phyloP scores from a whole-genome alignment of 1,284 basidiomycete species.

The Marasmius sp. region DNA sequence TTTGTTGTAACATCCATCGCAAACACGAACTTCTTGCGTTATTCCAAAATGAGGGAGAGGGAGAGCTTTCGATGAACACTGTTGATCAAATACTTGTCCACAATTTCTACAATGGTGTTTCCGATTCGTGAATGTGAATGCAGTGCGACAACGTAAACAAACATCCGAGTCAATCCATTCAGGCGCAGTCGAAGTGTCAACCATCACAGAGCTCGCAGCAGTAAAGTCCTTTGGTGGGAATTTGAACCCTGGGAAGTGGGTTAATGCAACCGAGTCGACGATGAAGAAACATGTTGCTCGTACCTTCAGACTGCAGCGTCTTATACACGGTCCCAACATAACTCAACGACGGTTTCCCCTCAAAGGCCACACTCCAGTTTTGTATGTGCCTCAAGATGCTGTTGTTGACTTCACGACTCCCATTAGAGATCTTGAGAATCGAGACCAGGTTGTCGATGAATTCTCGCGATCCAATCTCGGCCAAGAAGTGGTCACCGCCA shows the following conservation, averaged over 20 bases:
- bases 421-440: conserved; percentile 69
- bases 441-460: conserved; percentile 93
- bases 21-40: conserved; percentile 90
- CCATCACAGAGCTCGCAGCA: conserved; percentile 75
- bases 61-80: conserved; percentile 86
- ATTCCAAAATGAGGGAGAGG: conserved; percentile 94
- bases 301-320: conserved; percentile 74
- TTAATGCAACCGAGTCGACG: conserved; percentile 1
- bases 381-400: conserved; percentile 83
- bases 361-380: conserved; percentile 91
- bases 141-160: conserved; percentile 89
- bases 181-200: conserved; percentile 86
- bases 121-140: conserved; percentile 94
- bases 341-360: conserved; percentile 73
- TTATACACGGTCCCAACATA: conserved; percentile 84
- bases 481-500: conserved; percentile 90
- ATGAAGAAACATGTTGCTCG: conserved; percentile 17
- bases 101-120: conserved; percentile 99
- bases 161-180: conserved; percentile 97
- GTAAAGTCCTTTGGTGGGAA: conserved; percentile 82
- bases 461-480: conserved; percentile 83
- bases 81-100: conserved; percentile 94
- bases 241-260: conserved; percentile 55
- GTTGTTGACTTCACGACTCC: conserved; percentile 84
- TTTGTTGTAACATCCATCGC: conserved; percentile 86